Base-by-base conservation (phyloP, 805 yeast species). In the Barnettozyma sucrosica region DNA sequence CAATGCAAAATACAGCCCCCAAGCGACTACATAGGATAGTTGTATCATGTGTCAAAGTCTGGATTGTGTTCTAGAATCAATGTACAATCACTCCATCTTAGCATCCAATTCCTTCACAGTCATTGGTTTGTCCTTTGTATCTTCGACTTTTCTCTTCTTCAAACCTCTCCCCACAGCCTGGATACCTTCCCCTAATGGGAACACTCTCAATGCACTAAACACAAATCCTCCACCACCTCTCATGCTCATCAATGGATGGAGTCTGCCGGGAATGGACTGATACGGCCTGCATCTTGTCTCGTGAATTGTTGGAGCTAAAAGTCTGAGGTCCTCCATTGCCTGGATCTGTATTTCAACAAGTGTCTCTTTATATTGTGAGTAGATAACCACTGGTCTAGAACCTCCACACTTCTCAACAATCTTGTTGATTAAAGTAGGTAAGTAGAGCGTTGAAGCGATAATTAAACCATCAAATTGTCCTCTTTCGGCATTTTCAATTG, bases 211-310 rank as follows among this genome's bases (percentile, higher is more conserved):
- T 3, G 92, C 95, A 70, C 81, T 76, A 54, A 89, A 69, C 3
- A 93, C 63, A 63, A 80, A 92, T 0, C 99, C 99, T 52, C 97
- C 98, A 49, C 85, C 90, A 7, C 96, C 89, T 58, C 88, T 76
- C 75, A 84, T 81, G 0, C 97, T 87, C 99, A 93, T 93, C 51
- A 83, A 62, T 0, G 99, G 99, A 65, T 93, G 99, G 59, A 92
- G 71, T 62, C 95, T 81, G 7, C 98, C 99, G 18, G 95, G 88
- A 25, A 92, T 80, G 3, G 97, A 89, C 69, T 93, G 99, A 63
- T 85, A 90, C 43, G 82, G 83, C 53, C 97, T 77, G 11, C 85
- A 93, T 52, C 87, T 74, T 1, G 95, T 79, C 64, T 90, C 97
- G 52, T 77, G 74, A 20, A 92, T 79, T 14, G 88, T 79, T 5